phyloP scores from a whole-genome alignment of 148 eudicot species.

The Nepenthes gracilis region DNA sequence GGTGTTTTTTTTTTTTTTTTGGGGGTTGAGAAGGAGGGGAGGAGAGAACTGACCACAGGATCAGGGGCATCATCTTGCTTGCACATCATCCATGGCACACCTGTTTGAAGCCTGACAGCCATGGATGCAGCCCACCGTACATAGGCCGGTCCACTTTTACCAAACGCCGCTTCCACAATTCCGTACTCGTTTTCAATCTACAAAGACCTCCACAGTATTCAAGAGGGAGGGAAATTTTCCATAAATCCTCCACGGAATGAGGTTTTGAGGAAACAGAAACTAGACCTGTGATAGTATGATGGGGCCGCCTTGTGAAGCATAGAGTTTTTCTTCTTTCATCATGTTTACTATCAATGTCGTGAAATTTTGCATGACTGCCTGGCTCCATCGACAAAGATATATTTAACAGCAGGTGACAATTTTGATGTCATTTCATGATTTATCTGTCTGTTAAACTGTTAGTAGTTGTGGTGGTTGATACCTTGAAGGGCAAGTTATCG shows the following conservation, averaged over 20 bases:
- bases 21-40: no score
- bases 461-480: slow-evolving; percentile 1
- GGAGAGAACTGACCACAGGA: slow-evolving; percentile 33
- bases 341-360: slow-evolving; percentile 33
- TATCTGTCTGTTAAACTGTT: neutral
- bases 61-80: slow-evolving; percentile 54
- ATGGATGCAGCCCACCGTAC: slow-evolving; percentile 42
- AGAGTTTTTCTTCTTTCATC: slow-evolving; percentile 37
- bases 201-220: neutral
- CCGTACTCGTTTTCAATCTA: slow-evolving; percentile 56
- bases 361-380: slow-evolving; percentile 44
- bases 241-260: no score
- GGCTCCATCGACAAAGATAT: neutral
- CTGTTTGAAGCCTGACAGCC: slow-evolving; percentile 41
- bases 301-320: slow-evolving; percentile 60
- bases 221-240: neutral
- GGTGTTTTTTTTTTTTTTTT: no score
- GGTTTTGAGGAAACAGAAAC: neutral
- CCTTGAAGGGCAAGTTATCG: slow-evolving; percentile 44
- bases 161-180: slow-evolving; percentile 33
- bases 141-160: slow-evolving; percentile 25
- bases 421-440: no score
- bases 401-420: neutral
- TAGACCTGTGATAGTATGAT: slow-evolving; percentile 50
- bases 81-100: slow-evolving; percentile 60